These are phyloP conservation scores for Cochlearia excelsa DNA, from an alignment of 345 rosid genomes.

Conservation along the genomic window DNA sequence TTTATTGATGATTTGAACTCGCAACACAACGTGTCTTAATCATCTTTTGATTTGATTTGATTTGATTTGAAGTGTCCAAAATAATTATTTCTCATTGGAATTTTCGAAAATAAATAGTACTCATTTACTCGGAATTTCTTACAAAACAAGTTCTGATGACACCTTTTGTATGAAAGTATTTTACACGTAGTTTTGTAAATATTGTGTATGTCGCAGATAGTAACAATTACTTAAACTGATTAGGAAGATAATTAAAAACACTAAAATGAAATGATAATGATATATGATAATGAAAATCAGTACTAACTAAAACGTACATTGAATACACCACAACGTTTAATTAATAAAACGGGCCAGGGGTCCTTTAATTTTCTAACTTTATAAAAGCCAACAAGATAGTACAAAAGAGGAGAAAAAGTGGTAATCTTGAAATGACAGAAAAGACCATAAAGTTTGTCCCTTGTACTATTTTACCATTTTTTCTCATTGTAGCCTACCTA, in stretches of 20 bases:
- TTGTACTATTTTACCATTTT: conserved; percentile 9
- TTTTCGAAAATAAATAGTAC: too few species aligned
- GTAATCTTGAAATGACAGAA: conserved; percentile 5
- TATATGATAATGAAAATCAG: conserved; percentile 23
- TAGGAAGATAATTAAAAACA: too few species aligned
- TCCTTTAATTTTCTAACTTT: conserved; percentile 28
- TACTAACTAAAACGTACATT: conserved; percentile 24
- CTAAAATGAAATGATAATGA: background rate
- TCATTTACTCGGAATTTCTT: too few species aligned
- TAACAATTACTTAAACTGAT: too few species aligned
- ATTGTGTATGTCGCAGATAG: too few species aligned
- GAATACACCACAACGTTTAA: conserved; percentile 25
- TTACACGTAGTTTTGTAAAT: too few species aligned
- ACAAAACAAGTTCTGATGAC: too few species aligned
- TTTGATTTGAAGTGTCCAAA: too few species aligned
- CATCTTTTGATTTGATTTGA: background rate
- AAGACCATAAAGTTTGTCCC: background rate
- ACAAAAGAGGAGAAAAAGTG: conserved; percentile 7
- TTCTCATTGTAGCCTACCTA: conserved; percentile 13
- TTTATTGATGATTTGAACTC: conserved; percentile 16
- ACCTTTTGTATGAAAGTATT: too few species aligned
- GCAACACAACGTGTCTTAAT: conserved; percentile 24
- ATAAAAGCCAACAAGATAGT: conserved; percentile 26
- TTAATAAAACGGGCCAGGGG: conserved; percentile 23
- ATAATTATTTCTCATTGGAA: too few species aligned